phyloP scores from a whole-genome alignment of 306 rosid species.

The Malus sieversii region DNA sequence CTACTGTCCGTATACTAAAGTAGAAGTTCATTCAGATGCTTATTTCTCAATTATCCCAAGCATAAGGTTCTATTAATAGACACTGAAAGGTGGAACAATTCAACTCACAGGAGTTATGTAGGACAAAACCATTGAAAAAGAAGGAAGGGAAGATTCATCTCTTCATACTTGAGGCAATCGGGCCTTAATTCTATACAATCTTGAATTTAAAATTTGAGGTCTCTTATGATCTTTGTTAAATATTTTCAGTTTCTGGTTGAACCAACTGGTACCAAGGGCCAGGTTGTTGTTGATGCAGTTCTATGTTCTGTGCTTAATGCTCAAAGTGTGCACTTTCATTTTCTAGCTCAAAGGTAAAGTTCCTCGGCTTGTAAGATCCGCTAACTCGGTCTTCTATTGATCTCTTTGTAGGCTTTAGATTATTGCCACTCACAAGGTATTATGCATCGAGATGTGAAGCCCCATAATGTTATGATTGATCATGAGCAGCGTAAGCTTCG shows the following conservation, averaged over 20 bases:
- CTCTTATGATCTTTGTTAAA: background rate
- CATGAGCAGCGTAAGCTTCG: conserved; percentile 42
- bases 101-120: background rate
- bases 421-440: conserved; percentile 45
- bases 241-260: background rate
- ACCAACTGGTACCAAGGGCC: background rate
- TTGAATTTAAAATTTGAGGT: background rate
- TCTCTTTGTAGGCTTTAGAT: conserved; percentile 32
- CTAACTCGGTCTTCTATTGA: background rate
- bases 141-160: background rate
- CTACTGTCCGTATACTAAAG: background rate
- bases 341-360: background rate
- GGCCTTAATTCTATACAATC: background rate
- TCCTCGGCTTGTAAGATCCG: background rate
- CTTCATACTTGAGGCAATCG: background rate
- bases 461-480: conserved; percentile 43
- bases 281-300: background rate
- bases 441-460: conserved; percentile 43
- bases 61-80: background rate
- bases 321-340: background rate
- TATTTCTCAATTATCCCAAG: background rate
- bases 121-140: background rate
- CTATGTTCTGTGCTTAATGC: background rate
- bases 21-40: background rate
- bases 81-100: background rate